Conservation (phyloP, 2,329 filamentous ascomycete genomes). For the Aspergillus viridinutans region DNA sequence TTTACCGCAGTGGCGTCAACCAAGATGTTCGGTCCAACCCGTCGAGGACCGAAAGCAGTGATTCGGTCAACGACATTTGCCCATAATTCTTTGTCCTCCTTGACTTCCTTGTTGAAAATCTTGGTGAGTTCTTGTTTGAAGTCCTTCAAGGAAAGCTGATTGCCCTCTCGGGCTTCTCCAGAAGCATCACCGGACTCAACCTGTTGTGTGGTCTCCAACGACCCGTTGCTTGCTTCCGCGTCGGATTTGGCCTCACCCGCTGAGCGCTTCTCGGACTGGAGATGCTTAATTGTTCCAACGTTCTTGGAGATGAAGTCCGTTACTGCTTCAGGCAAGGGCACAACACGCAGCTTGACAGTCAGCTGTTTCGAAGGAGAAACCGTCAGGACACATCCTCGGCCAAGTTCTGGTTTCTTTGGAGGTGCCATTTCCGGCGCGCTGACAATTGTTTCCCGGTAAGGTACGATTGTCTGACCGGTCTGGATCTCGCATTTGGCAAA, state of each 20-base stretch:
- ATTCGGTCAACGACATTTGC: slow-evolving; percentile 73
- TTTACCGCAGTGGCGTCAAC: slow-evolving; percentile 74
- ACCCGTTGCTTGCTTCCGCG: slow-evolving; percentile 34
- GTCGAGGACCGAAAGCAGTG: slow-evolving; percentile 80
- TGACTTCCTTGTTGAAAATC: slow-evolving; percentile 63
- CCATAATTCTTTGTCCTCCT: slow-evolving; percentile 73
- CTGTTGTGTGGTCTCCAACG: slow-evolving; percentile 36
- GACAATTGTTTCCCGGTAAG: slow-evolving; percentile 90
- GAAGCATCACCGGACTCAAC: slow-evolving; percentile 46
- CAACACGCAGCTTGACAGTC: slow-evolving; percentile 68
- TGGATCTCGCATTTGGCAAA: slow-evolving; percentile 95
- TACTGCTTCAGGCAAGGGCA: slow-evolving; percentile 71
- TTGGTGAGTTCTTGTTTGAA: slow-evolving; percentile 68
- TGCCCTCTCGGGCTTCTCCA: slow-evolving; percentile 56
- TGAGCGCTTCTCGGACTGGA: slow-evolving; percentile 68
- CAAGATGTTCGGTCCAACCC: slow-evolving; percentile 82
- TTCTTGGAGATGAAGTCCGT: slow-evolving; percentile 85
- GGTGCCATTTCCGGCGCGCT: slow-evolving; percentile 87
- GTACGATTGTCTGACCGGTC: slow-evolving; percentile 88
- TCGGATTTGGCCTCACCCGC: slow-evolving; percentile 41
- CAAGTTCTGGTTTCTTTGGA: slow-evolving; percentile 77
- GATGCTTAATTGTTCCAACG: slow-evolving; percentile 67
- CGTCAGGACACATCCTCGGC: slow-evolving; percentile 72
- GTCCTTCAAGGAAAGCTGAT: slow-evolving; percentile 66
- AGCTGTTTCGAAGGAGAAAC: slow-evolving; percentile 83